phyloP scores from a whole-genome alignment of 345 rosid species.

The Linum trigynum region DNA sequence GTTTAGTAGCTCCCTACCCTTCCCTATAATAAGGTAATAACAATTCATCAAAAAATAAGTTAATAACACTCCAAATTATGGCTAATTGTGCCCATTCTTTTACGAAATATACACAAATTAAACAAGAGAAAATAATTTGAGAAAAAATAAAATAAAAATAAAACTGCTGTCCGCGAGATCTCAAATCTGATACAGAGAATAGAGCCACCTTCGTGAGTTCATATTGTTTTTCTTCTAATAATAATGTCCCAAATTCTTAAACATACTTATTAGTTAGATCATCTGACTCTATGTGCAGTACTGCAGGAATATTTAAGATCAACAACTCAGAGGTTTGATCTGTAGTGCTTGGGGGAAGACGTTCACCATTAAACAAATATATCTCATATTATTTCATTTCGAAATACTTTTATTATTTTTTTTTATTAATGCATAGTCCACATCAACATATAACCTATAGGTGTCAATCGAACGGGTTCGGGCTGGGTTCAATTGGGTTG shows the following conservation, averaged over 20 bases:
- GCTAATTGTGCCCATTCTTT: too few species aligned
- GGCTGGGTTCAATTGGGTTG: too few species aligned
- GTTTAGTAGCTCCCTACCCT: constrained; percentile 12
- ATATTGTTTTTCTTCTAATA: not conserved
- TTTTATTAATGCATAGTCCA: too few species aligned
- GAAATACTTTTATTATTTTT: too few species aligned
- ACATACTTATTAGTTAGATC: not conserved
- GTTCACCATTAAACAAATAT: not conserved
- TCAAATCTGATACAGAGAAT: constrained; percentile 15
- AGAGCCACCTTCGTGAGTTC: not conserved
- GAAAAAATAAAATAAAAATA: not conserved
- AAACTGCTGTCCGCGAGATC: constrained; percentile 18
- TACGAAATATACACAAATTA: too few species aligned
- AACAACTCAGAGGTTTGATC: not conserved
- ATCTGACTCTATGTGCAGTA: not conserved
- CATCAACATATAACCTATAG: too few species aligned
- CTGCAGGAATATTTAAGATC: not conserved
- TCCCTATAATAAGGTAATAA: too few species aligned
- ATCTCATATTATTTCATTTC: too few species aligned
- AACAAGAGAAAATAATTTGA: too few species aligned
- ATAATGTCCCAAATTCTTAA: not conserved
- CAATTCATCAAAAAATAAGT: too few species aligned
- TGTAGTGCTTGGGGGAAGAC: not conserved
- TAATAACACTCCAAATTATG: too few species aligned
- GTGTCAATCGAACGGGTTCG: too few species aligned